Evolutionary conservation across 169 alveolate genomes (phyloP).

Genomic region (Plasmodium relictum): DNA sequence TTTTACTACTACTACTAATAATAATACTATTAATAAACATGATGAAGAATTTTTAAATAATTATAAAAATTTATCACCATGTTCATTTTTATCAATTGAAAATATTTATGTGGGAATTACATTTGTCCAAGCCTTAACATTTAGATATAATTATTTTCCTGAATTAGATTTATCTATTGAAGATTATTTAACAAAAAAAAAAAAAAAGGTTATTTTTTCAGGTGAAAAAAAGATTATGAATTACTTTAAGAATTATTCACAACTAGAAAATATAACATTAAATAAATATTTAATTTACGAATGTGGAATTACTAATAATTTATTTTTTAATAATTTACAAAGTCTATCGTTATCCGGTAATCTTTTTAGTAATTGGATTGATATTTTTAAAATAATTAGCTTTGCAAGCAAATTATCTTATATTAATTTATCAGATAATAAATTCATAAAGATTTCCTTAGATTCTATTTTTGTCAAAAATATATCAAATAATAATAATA

Average conservation of each 20-base stretch:
- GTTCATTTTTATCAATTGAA: slow-evolving; percentile 60
- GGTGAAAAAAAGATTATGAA: slow-evolving; percentile 53
- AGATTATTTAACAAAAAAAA: slow-evolving; percentile 67
- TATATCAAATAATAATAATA: background rate
- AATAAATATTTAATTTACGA: slow-evolving; percentile 56
- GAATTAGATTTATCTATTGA: slow-evolving; percentile 58
- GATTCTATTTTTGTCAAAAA: slow-evolving; percentile 1
- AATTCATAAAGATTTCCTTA: slow-evolving; percentile 14
- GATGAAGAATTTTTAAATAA: background rate
- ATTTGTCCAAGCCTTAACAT: slow-evolving; percentile 49
- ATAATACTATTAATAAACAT: background rate
- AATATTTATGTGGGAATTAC: slow-evolving; percentile 71
- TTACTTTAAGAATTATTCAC: slow-evolving; percentile 40
- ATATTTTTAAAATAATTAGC: slow-evolving; percentile 48
- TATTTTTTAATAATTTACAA: slow-evolving; percentile 20
- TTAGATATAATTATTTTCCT: slow-evolving; percentile 51
- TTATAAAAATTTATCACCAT: slow-evolving; percentile 10
- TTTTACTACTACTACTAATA: too few relatives aligned
- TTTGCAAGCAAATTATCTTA: slow-evolving; percentile 53
- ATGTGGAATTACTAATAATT: slow-evolving; percentile 15
- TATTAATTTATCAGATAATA: slow-evolving; percentile 55
- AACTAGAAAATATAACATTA: slow-evolving; percentile 45
- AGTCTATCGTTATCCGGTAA: slow-evolving; percentile 63
- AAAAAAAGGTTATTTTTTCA: slow-evolving; percentile 45
- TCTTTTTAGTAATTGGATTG: slow-evolving; percentile 49